These are phyloP conservation scores for Ampelomyces quisqualis DNA, from an alignment of 2,329 filamentous ascomycete species.

Conservation along the genomic window DNA sequence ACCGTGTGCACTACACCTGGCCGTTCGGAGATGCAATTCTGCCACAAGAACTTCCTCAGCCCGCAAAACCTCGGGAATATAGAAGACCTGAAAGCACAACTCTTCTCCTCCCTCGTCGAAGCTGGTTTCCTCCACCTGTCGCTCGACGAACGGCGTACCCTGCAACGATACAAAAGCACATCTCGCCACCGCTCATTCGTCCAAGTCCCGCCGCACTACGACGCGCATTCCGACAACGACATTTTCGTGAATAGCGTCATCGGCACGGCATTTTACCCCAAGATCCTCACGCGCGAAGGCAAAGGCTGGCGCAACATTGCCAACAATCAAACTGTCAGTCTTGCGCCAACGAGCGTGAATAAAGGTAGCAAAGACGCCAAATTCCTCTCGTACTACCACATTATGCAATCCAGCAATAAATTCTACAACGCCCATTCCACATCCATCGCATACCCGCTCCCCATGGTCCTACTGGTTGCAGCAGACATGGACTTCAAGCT, in stretches of 20 bases:
- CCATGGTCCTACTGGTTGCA: slow-evolving; percentile 71
- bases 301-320: slow-evolving; percentile 88
- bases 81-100: slow-evolving; percentile 91
- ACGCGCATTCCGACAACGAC: slow-evolving; percentile 78
- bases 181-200: slow-evolving; percentile 75
- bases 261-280: slow-evolving; percentile 94
- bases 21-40: slow-evolving; percentile 82
- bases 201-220: slow-evolving; percentile 72
- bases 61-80: slow-evolving; percentile 88
- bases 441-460: slow-evolving; percentile 75
- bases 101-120: slow-evolving; percentile 81
- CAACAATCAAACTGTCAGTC: slow-evolving; percentile 85
- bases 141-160: slow-evolving; percentile 66
- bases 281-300: slow-evolving; percentile 78
- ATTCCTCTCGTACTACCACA: slow-evolving; percentile 94
- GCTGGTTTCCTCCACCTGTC: slow-evolving; percentile 79
- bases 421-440: slow-evolving; percentile 77
- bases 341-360: slow-evolving; percentile 89
- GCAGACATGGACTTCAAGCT: slow-evolving; percentile 82
- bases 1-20: slow-evolving; percentile 70
- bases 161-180: slow-evolving; percentile 69
- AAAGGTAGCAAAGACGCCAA: slow-evolving; percentile 62
- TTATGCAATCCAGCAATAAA: slow-evolving; percentile 85
- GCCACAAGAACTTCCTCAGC: slow-evolving; percentile 89
- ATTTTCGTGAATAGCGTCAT: slow-evolving; percentile 77